Base-by-base conservation (phyloP, 768 basidiomycete species). In the Lepiota venenata region DNA sequence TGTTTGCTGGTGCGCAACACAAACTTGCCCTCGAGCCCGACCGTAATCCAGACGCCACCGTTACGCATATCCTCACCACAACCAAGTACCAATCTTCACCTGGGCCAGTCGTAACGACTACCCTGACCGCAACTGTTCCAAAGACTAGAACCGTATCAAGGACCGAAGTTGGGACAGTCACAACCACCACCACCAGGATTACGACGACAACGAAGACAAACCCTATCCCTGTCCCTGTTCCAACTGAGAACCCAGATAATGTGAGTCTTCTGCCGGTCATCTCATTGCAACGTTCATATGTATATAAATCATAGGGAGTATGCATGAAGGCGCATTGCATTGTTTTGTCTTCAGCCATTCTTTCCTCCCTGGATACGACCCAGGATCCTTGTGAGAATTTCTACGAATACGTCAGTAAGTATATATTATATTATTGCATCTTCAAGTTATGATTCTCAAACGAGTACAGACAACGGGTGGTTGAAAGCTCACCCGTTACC, bases 381-480 rank as follows among this genome's bases (percentile, higher is more conserved):
- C 79, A 88, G 60, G 93, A 98, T 65, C 97, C 97, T 0, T 99
- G 97, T 69, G 91, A 98, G 60, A 88, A 93, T 69, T 97, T 98
- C 68, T 98, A 94, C 64, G 82, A 87, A 58, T 98, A 85, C 71
- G 84, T 94, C 9, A 95, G 93, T 95, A 63, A 63, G 91, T 84
- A 8, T 46, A 21, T 35, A 39, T n/a, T n/a, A 52, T 18, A 40
- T 14, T 32, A 16, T 10, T 40, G 8, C 15, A 14, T 35, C 25
- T 14, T 37, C n/a, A 9, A 6, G 29, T 2, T 6, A 32, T 11
- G 40, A 22, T 46, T 16, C 20, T 56, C 11, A n/a, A 47, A 21
- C 50, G 18, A 25, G 15, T 32, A 12, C 15, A 95, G 91, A 87
- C 64, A 91, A 92, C 15, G 93, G 93, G 11, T 99, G 96, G 96